Conservation (phyloP, 345 rosid genomes). For the Theobroma cacao region DNA sequence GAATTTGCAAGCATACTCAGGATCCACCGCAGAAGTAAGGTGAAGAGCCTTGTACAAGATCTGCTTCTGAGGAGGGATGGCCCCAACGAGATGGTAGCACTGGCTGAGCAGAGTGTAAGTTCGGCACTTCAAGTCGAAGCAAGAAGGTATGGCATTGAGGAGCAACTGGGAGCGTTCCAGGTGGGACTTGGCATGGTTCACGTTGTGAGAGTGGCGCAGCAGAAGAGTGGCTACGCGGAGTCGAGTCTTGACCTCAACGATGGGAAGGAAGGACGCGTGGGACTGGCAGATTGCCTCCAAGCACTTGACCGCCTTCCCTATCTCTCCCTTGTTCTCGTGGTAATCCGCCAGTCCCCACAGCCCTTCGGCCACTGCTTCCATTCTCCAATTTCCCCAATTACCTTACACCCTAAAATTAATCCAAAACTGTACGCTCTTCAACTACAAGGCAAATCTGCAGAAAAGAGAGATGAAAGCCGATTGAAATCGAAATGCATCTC, state of each 20-base stretch:
- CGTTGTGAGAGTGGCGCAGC: slow-evolving; percentile 83
- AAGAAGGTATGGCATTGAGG: slow-evolving; percentile 78
- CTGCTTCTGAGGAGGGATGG: slow-evolving; percentile 78
- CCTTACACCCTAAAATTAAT: background rate
- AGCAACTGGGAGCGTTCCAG: slow-evolving; percentile 82
- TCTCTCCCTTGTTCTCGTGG: slow-evolving; percentile 68
- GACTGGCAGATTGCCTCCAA: slow-evolving; percentile 88
- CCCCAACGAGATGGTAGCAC: slow-evolving; percentile 83
- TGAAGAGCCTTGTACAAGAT: slow-evolving; percentile 76
- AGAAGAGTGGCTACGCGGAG: slow-evolving; percentile 78
- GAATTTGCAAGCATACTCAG: slow-evolving; percentile 23
- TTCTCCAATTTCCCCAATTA: slow-evolving; percentile 11
- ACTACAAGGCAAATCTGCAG: background rate
- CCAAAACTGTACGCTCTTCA: background rate
- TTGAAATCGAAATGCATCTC: background rate
- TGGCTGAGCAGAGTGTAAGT: slow-evolving; percentile 85
- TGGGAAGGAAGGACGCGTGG: slow-evolving; percentile 69
- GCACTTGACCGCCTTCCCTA: slow-evolving; percentile 75
- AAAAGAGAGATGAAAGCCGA: background rate
- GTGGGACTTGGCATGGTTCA: slow-evolving; percentile 80
- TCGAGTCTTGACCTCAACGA: slow-evolving; percentile 83
- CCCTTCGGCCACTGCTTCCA: slow-evolving; percentile 88
- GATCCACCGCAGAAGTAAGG: slow-evolving; percentile 46
- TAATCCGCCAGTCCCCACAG: slow-evolving; percentile 89
- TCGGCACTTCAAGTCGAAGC: slow-evolving; percentile 77